phyloP scores from a whole-genome alignment of 208 protist species.

The Trypanosoma rangeli region DNA sequence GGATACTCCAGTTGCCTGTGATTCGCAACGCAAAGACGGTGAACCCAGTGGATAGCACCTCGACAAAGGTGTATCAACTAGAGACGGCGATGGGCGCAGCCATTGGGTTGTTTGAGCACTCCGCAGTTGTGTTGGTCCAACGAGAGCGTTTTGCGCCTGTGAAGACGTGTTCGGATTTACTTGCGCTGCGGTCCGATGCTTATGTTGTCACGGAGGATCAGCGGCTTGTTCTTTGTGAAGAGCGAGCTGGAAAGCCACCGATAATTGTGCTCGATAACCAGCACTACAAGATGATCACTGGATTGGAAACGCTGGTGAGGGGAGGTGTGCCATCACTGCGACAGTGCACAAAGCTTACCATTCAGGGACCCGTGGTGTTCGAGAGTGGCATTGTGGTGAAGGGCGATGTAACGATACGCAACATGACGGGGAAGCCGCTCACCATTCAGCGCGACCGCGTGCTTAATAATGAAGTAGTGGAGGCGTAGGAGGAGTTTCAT shows the following conservation, averaged over 20 bases:
- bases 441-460: conserved; percentile 45
- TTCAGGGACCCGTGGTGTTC: conserved; percentile 71
- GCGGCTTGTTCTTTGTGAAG: conserved; percentile 53
- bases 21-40: conserved; percentile 89
- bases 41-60: conserved; percentile 62
- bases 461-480: conserved; percentile 47
- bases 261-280: conserved; percentile 64
- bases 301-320: conserved; percentile 57
- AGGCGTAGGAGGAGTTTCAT: conserved; percentile 1
- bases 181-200: conserved; percentile 95
- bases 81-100: conserved; percentile 95
- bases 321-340: conserved; percentile 70
- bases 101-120: conserved; percentile 91
- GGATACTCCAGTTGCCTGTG: conserved; percentile 72
- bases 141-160: conserved; percentile 98
- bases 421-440: conserved; percentile 34
- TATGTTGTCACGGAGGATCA: conserved; percentile 86
- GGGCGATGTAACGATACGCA: conserved; percentile 69
- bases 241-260: conserved; percentile 53
- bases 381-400: conserved; percentile 48
- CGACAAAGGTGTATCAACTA: conserved; percentile 80
- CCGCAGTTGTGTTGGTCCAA: conserved; percentile 92
- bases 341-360: conserved; percentile 50
- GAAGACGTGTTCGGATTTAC: conserved; percentile 96
- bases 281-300: conserved; percentile 77